Base-by-base conservation (phyloP, 2,329 filamentous ascomycete genomes). In the Sarocladium brachiariae region DNA sequence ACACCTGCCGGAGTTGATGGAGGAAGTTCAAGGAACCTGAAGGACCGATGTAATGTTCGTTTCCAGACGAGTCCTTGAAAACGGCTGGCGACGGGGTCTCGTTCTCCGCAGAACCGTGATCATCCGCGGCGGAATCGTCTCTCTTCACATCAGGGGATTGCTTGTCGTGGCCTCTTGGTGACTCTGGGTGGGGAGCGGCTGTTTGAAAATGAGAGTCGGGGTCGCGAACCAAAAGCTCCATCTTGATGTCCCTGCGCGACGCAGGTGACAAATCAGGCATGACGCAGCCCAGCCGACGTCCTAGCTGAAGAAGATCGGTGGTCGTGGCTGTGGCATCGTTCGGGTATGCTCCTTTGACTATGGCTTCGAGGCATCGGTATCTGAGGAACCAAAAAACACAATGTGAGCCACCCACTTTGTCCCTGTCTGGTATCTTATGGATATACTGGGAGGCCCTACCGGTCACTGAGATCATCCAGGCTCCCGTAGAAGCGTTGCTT, bases 401-500 rank as follows among this genome's bases (percentile, higher is more conserved):
- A 13, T 18, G 34, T 16, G 16, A 49, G 23, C n/a, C 14, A 25
- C 3, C n/a, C n/a, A n/a, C n/a, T n/a, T n/a, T n/a, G n/a, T n/a
- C n/a, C n/a, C n/a, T n/a, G n/a, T n/a, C n/a, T n/a, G n/a, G n/a
- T n/a, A n/a, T n/a, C n/a, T n/a, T n/a, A n/a, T n/a, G n/a, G n/a
- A n/a, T n/a, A n/a, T n/a, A n/a, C n/a, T n/a, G 35, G 23, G 33
- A 31, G 16, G 19, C 53, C 60, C 41, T 46, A 66, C 65, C 63
- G 55, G 49, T 67, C 65, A 45, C 65, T 67, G 18, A 69, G 53
- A 50, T 67, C 63, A 34, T 67, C 65, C 4, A 68, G 51, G 47
- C 64, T 67, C 1, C 65, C 66, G 24, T 68, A 69, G 54, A 69
- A 67, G 35, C 61, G 58, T n/a, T 64, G 65, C 55, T 66, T 68